phyloP scores from a whole-genome alignment of 306 rosid species.

The Medicago arabica region DNA sequence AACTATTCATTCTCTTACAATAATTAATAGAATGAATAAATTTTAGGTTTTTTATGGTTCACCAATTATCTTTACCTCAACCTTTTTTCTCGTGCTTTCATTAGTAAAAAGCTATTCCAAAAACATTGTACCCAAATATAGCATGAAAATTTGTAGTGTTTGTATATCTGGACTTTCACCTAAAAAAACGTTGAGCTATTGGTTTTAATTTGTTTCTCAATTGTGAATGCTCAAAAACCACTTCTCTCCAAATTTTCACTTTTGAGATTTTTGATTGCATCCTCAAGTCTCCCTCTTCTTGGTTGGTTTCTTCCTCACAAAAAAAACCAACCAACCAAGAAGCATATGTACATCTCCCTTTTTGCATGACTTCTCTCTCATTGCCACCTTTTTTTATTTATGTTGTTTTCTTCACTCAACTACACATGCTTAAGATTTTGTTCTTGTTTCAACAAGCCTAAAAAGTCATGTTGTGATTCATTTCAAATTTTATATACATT shows the following conservation, averaged over 20 bases:
- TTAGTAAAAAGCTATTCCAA: conserved; percentile 39
- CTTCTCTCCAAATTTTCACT: conserved; percentile 27
- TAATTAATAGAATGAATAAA: conserved; percentile 23
- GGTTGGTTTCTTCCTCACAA: conserved; percentile 46
- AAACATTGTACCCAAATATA: conserved; percentile 47
- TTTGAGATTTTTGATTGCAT: conserved; percentile 38
- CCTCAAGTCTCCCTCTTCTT: conserved; percentile 46
- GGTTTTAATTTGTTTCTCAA: conserved; percentile 55
- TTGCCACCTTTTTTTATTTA: background rate
- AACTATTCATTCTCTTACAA: background rate
- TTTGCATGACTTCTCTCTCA: conserved; percentile 5
- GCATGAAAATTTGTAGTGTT: conserved; percentile 41
- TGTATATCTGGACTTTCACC: conserved; percentile 47
- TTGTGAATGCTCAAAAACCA: conserved; percentile 44
- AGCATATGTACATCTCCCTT: background rate
- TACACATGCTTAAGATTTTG: conserved; percentile 31
- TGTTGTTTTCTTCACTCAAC: conserved; percentile 30
- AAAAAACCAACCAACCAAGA: conserved; percentile 43
- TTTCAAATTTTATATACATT: background rate
- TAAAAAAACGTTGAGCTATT: conserved; percentile 42
- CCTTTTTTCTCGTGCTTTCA: conserved; percentile 71
- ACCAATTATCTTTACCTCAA: conserved; percentile 37
- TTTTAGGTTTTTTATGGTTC: conserved; percentile 29
- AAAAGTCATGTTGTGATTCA: conserved; percentile 12
- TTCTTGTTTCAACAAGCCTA: conserved; percentile 25